Percentiles rank a stretch among this genome's conserved stretches.
phyloP scores from a whole-genome alignment of 2,329 filamentous ascomycete species.

The Periconia macrospinosa region DNA sequence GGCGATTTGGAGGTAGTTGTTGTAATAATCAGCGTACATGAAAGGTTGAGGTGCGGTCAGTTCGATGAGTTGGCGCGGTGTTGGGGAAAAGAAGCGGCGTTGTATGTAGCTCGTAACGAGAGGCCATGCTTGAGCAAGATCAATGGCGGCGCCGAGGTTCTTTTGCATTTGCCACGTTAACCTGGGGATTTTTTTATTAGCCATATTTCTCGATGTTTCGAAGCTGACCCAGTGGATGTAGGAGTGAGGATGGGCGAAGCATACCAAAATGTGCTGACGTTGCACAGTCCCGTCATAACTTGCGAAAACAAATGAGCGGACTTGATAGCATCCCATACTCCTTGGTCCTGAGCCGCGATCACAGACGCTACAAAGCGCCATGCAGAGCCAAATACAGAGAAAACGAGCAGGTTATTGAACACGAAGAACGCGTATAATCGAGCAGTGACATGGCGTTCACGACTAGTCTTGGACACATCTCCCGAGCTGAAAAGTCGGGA shows the following conservation, averaged over 20 bases:
- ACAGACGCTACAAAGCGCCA: conserved; percentile 76
- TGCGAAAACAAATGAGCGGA: conserved; percentile 64
- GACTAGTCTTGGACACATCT: conserved; percentile 86
- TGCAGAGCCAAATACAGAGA: conserved; percentile 86
- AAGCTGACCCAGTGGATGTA: background rate
- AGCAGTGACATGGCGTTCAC: conserved; percentile 85
- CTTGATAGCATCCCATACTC: conserved; percentile 68
- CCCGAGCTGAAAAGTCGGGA: conserved; percentile 54
- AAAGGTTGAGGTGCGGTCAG: conserved; percentile 89
- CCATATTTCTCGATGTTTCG: too few relatives aligned
- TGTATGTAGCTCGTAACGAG: conserved; percentile 78
- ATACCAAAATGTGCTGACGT: conserved; percentile 84
- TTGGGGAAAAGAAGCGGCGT: conserved; percentile 79
- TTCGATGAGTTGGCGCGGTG: conserved; percentile 88
- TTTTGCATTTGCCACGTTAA: conserved; percentile 84
- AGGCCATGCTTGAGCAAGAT: conserved; percentile 83
- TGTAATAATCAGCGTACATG: conserved; percentile 95
- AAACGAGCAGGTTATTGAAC: conserved; percentile 93
- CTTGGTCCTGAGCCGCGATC: conserved; percentile 55
- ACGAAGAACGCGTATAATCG: conserved; percentile 97
- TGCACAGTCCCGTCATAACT: conserved; percentile 75
- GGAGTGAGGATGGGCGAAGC: conserved; percentile 65
- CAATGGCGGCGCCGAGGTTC: conserved; percentile 79
- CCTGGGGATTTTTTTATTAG: background rate
- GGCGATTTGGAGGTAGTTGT: conserved; percentile 92